phyloP scores from a whole-genome alignment of 306 rosid genomes.

The Ceratonia siliqua region DNA sequence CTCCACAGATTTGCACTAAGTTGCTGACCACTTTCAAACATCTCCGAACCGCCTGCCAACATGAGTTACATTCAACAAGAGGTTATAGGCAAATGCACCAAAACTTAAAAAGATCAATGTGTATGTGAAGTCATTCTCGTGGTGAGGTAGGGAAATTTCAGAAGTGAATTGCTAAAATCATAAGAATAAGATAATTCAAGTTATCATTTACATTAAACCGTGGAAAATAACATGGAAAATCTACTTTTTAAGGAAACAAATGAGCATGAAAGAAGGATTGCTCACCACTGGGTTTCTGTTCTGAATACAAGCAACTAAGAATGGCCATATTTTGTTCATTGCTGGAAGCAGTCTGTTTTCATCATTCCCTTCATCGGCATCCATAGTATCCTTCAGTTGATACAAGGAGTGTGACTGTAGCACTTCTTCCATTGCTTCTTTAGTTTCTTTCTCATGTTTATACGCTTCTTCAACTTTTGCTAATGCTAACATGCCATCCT shows the following conservation, averaged over 20 bases:
- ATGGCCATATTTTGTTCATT: constrained; percentile 96
- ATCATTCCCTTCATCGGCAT: constrained; percentile 62
- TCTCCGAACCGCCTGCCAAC: constrained; percentile 67
- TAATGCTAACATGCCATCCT: constrained; percentile 61
- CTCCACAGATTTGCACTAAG: constrained; percentile 70
- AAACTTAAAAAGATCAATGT: not conserved
- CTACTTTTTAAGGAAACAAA: constrained; percentile 8
- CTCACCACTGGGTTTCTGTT: constrained; percentile 79
- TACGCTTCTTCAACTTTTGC: constrained; percentile 84
- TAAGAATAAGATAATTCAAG: not conserved
- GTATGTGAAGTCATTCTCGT: constrained; percentile 3
- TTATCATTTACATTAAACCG: constrained; percentile 3
- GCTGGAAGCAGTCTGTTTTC: constrained; percentile 95
- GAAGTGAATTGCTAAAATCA: not conserved
- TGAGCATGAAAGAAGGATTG: constrained; percentile 23
- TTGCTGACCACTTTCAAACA: constrained; percentile 64
- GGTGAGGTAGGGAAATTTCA: constrained; percentile 5
- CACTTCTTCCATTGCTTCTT: constrained; percentile 70
- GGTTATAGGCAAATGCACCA: constrained; percentile 6
- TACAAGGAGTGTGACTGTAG: constrained; percentile 52
- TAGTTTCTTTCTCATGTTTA: constrained; percentile 65
- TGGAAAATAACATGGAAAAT: not conserved
- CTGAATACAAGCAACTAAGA: constrained; percentile 72
- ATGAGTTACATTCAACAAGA: constrained; percentile 2
- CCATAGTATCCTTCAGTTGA: constrained; percentile 68